phyloP scores from a whole-genome alignment of 805 yeast genomes.

The Pichia sporocuriosa region DNA sequence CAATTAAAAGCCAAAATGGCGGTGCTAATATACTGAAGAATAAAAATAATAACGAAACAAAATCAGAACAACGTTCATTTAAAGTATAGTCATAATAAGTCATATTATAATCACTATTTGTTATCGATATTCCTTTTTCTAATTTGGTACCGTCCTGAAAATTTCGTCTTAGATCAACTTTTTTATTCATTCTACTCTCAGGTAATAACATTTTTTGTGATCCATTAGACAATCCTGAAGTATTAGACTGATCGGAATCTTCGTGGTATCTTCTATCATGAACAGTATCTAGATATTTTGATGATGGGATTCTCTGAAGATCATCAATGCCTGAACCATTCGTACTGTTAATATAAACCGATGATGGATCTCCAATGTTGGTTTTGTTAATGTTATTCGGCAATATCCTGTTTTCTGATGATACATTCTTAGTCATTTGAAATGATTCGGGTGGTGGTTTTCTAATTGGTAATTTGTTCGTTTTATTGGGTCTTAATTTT shows the following conservation, averaged over 20 bases:
- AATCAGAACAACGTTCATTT: background rate
- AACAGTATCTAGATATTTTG: no score
- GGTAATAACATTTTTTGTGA: conserved; percentile 1
- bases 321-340: no score
- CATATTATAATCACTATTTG: background rate
- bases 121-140: background rate
- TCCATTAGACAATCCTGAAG: background rate
- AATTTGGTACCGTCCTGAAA: no score
- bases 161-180: no score
- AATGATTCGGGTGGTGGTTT: background rate
- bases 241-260: background rate
- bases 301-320: no score
- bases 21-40: conserved; percentile 22
- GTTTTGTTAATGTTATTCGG: no score
- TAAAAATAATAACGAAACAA: conserved; percentile 13
- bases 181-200: no score
- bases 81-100: background rate
- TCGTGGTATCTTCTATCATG: no score
- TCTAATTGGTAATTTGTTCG: background rate
- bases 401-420: no score
- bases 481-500: background rate
- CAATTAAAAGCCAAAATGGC: conserved; percentile 26
- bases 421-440: no score
- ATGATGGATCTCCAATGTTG: no score
- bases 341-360: no score